Conservation (phyloP, 1,139 yeast genomes). For the Debaryomyces psychrophilus region DNA sequence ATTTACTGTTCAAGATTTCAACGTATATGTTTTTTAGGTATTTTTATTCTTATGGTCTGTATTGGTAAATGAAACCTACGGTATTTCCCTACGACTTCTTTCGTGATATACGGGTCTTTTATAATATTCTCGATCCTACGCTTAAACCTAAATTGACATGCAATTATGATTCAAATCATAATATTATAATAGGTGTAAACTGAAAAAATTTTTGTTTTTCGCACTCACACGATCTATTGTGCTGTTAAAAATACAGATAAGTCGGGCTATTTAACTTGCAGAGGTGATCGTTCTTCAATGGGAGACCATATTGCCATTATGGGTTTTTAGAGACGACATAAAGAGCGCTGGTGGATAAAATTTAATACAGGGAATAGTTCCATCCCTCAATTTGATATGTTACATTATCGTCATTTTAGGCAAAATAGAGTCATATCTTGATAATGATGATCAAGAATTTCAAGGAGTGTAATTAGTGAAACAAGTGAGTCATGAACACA, state of each 20-base stretch:
- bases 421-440: neutral
- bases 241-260: neutral
- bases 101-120: neutral
- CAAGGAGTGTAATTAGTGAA: neutral
- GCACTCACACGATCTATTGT: slow-evolving; percentile 12
- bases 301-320: neutral
- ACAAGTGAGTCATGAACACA: neutral
- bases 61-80: slow-evolving; percentile 6
- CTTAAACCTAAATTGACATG: neutral
- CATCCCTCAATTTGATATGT: too few species aligned
- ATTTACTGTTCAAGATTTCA: slow-evolving; percentile 31
- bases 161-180: slow-evolving; percentile 1
- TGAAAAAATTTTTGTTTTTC: slow-evolving; percentile 14
- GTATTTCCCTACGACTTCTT: neutral
- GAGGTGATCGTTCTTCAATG: neutral
- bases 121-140: neutral
- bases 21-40: slow-evolving; percentile 1
- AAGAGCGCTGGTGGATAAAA: neutral
- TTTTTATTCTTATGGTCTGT: slow-evolving; percentile 2
- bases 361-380: neutral
- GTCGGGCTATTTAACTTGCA: neutral
- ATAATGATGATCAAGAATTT: neutral
- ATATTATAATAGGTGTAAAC: neutral
- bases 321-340: neutral
- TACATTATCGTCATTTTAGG: too few species aligned